These are phyloP conservation scores for Canariomyces notabilis DNA, from an alignment of 2,329 filamentous ascomycete species.

Conservation along the genomic window DNA sequence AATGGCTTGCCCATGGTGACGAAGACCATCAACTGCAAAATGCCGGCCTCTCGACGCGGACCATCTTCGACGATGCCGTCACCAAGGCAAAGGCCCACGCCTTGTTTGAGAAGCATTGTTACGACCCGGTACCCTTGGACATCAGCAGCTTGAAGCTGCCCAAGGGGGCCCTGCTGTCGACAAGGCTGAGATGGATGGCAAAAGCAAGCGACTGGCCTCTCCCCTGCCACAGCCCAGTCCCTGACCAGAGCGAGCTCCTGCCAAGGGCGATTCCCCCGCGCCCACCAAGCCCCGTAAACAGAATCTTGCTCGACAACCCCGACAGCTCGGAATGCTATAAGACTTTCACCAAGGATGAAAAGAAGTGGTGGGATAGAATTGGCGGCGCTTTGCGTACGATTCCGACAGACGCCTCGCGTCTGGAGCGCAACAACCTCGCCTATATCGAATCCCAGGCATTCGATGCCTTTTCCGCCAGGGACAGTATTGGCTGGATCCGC, in stretches of 20 bases:
- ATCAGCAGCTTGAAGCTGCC: constrained; percentile 24
- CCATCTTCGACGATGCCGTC: constrained; percentile 29
- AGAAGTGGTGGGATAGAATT: constrained; percentile 11
- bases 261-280: constrained; percentile 26
- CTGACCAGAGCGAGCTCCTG: constrained; percentile 29
- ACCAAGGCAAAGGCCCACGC: constrained; percentile 33
- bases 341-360: constrained; percentile 20
- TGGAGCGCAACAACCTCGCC: constrained; percentile 28
- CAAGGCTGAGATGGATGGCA: constrained; percentile 23
- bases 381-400: background rate
- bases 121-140: constrained; percentile 26
- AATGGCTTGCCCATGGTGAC: constrained; percentile 29
- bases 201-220: constrained; percentile 10
- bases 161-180: constrained; percentile 26
- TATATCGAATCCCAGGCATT: constrained; percentile 34
- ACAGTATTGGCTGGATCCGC: constrained; percentile 17
- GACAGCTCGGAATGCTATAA: constrained; percentile 30
- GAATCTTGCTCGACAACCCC: constrained; percentile 42
- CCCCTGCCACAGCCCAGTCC: constrained; percentile 1
- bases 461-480: constrained; percentile 29
- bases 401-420: background rate
- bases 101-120: constrained; percentile 34
- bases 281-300: constrained; percentile 27
- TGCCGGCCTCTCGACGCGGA: constrained; percentile 21
- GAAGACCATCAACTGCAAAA: constrained; percentile 23